These are phyloP conservation scores for Fusarium sp. DNA, from an alignment of 2,329 filamentous ascomycete genomes.

Conservation along the genomic window DNA sequence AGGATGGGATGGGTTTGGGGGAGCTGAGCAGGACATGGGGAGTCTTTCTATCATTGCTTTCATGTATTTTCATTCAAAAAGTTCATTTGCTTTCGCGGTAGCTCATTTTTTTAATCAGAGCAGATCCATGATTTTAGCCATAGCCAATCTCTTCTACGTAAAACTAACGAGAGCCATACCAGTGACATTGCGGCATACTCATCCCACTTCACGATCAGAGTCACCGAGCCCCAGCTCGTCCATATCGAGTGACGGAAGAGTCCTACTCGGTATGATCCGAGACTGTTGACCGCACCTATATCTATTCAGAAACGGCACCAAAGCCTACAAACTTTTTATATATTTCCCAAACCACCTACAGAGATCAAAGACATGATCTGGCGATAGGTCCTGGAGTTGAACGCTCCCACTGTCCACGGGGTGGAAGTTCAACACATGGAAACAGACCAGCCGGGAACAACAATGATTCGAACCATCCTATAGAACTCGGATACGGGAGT, in stretches of 20 bases:
- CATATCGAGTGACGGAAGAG: background rate
- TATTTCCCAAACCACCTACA: background rate
- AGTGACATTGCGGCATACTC: too few relatives aligned
- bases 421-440: background rate
- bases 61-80: too few relatives aligned
- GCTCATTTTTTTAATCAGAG: too few relatives aligned
- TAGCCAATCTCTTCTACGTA: too few relatives aligned
- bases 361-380: conserved; percentile 16
- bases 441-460: background rate
- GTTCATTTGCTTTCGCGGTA: too few relatives aligned
- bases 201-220: too few relatives aligned
- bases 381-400: background rate
- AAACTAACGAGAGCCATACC: too few relatives aligned
- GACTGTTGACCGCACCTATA: too few relatives aligned
- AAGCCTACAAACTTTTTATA: background rate
- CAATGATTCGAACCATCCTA: background rate
- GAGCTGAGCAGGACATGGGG: background rate
- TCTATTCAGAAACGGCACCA: too few relatives aligned
- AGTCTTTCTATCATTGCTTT: too few relatives aligned
- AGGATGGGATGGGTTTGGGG: background rate
- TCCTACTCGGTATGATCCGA: background rate
- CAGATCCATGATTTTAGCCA: too few relatives aligned
- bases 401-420: background rate
- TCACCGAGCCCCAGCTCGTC: too few relatives aligned
- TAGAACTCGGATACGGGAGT: background rate